phyloP scores from a whole-genome alignment of 2,329 filamentous ascomycete genomes.

The Trichoderma endophyticum region DNA sequence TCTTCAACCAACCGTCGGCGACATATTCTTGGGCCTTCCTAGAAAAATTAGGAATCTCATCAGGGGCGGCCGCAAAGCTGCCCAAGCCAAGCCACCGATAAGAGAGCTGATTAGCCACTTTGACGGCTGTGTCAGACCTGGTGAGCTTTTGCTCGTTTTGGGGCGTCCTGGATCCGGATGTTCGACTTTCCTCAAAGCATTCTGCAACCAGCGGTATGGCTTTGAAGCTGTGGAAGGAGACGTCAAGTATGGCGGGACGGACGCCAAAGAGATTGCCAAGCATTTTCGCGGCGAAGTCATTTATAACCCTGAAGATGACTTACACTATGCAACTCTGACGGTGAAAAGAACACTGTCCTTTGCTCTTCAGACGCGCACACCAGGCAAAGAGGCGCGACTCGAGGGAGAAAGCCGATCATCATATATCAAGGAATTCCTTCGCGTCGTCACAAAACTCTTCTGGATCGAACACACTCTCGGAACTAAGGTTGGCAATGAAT shows the following conservation, averaged over 20 bases:
- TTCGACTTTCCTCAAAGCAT: conserved; percentile 67
- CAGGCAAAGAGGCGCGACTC: conserved; percentile 45
- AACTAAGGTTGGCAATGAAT: conserved; percentile 68
- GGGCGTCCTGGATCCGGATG: conserved; percentile 67
- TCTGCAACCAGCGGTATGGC: conserved; percentile 65
- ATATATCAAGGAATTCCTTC: conserved; percentile 50
- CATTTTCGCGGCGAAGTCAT: conserved; percentile 61
- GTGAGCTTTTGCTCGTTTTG: conserved; percentile 66
- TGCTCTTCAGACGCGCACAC: conserved; percentile 63
- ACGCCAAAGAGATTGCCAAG: conserved; percentile 45
- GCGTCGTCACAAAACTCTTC: conserved; percentile 66
- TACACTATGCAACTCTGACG: conserved; percentile 67
- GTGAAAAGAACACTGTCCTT: conserved; percentile 66
- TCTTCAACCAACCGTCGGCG: conserved; percentile 54
- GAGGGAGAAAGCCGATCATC: conserved; percentile 59
- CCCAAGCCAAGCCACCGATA: conserved; percentile 53
- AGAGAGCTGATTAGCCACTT: conserved; percentile 63
- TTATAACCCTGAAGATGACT: conserved; percentile 65
- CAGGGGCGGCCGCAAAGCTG: conserved; percentile 50
- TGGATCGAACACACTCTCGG: conserved; percentile 67
- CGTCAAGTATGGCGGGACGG: conserved; percentile 57
- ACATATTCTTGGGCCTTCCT: conserved; percentile 57
- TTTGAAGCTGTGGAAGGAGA: conserved; percentile 64
- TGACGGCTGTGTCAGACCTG: conserved; percentile 66
- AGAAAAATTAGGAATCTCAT: conserved; percentile 46